phyloP scores from a whole-genome alignment of 306 rosid genomes.

The Echinosophora koreensis region DNA sequence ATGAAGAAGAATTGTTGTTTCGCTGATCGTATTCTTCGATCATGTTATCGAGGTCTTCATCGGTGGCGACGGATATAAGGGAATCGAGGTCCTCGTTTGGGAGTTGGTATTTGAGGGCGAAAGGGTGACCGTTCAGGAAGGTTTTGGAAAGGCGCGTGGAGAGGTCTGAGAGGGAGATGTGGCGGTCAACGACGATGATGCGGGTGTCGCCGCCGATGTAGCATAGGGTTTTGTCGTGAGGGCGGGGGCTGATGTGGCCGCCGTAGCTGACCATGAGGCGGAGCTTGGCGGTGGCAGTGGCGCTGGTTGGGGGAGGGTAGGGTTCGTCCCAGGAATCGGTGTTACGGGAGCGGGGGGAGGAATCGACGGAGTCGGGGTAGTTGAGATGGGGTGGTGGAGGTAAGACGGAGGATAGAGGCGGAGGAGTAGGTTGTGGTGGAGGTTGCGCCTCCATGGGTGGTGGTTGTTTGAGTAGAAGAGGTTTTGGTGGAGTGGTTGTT shows the following conservation, averaged over 20 bases:
- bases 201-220: conserved; percentile 87
- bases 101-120: conserved; percentile 81
- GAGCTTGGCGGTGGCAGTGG: conserved; percentile 48
- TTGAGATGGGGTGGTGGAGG: conserved; percentile 44
- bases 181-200: conserved; percentile 72
- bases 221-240: conserved; percentile 81
- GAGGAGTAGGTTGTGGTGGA: conserved; percentile 44
- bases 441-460: conserved; percentile 50
- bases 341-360: conserved; percentile 78
- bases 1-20: conserved; percentile 30
- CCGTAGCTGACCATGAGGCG: conserved; percentile 94
- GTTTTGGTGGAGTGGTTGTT: not conserved
- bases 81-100: conserved; percentile 89
- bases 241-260: conserved; percentile 85
- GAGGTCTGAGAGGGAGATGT: conserved; percentile 66
- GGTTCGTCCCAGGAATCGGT: conserved; percentile 78
- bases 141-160: conserved; percentile 69
- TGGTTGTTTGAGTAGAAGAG: not conserved
- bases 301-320: conserved; percentile 45
- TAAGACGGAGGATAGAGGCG: conserved; percentile 31
- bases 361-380: conserved; percentile 70
- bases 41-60: conserved; percentile 88
- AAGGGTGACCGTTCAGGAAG: conserved; percentile 56
- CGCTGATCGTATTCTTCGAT: conserved; percentile 82
- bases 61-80: conserved; percentile 76